phyloP scores from a whole-genome alignment of 2,329 filamentous ascomycete genomes.

The Geosmithia morbida region DNA sequence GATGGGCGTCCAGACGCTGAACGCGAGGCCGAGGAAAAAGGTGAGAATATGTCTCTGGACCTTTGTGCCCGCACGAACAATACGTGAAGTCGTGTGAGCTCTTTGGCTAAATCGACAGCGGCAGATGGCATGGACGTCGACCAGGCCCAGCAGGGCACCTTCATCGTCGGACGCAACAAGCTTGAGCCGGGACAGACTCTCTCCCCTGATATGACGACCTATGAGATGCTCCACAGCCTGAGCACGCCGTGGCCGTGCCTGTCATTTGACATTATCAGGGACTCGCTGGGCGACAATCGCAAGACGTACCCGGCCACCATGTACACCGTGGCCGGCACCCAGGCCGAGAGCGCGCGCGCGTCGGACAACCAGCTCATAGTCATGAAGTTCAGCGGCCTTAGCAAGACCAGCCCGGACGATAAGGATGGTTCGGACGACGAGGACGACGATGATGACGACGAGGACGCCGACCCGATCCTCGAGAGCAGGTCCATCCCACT shows the following conservation, averaged over 20 bases:
- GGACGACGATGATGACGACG: conserved; percentile 56
- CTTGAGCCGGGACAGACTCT: conserved; percentile 83
- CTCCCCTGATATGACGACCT: conserved; percentile 82
- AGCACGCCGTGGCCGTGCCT: conserved; percentile 94
- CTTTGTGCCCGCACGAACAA: too few relatives aligned
- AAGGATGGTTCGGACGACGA: conserved; percentile 55
- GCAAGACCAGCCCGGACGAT: conserved; percentile 63
- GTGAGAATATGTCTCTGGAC: conserved; percentile 16
- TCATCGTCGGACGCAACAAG: conserved; percentile 89
- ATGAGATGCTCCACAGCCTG: conserved; percentile 92
- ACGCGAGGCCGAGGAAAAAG: conserved; percentile 76
- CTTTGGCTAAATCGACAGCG: background rate
- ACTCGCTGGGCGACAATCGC: conserved; percentile 75
- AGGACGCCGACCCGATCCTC: conserved; percentile 74
- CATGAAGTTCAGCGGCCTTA: conserved; percentile 88
- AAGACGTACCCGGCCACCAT: conserved; percentile 91
- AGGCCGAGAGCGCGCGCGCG: conserved; percentile 61
- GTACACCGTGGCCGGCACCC: conserved; percentile 89
- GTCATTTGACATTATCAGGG: conserved; percentile 83
- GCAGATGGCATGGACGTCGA: conserved; percentile 81
- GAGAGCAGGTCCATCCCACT: conserved; percentile 85
- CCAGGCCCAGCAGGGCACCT: conserved; percentile 52
- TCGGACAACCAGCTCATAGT: conserved; percentile 91
- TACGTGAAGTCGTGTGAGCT: too few relatives aligned
- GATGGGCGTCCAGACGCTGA: conserved; percentile 87